These are phyloP conservation scores for Aegilops speltoides DNA, from an alignment of 176 grass and related monocot species.

Conservation along the genomic window DNA sequence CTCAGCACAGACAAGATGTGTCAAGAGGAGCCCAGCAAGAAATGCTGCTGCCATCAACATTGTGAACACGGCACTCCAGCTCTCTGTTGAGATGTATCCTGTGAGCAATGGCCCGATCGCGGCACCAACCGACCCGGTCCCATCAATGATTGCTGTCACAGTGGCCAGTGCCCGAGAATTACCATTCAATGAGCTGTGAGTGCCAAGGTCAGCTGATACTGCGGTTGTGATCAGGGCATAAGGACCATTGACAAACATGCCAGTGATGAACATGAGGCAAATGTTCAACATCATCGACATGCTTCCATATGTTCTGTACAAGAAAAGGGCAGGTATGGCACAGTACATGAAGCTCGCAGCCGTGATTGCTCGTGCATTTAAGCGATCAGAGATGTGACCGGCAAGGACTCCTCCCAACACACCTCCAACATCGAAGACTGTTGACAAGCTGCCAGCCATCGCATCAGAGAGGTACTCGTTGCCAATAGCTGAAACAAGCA, in stretches of 20 bases:
- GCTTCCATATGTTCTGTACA: conserved; percentile 73
- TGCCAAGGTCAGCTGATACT: conserved; percentile 82
- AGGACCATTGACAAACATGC: conserved; percentile 83
- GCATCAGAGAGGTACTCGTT: conserved; percentile 67
- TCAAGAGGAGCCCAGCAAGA: conserved; percentile 74
- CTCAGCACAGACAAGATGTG: conserved; percentile 57
- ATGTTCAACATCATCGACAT: conserved; percentile 63
- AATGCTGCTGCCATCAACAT: conserved; percentile 82
- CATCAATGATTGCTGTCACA: conserved; percentile 85
- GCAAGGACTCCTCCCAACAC: conserved; percentile 81
- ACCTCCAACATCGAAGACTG: conserved; percentile 82
- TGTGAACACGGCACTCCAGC: conserved; percentile 70
- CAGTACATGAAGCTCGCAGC: conserved; percentile 82
- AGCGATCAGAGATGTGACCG: conserved; percentile 66
- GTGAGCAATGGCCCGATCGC: conserved; percentile 77
- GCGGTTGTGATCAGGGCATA: conserved; percentile 88
- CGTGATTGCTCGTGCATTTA: conserved; percentile 76
- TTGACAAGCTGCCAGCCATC: conserved; percentile 72
- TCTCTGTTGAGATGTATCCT: conserved; percentile 70
- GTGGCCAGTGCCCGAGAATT: conserved; percentile 74
- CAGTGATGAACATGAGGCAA: conserved; percentile 75
- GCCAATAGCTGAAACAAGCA: conserved; percentile 63
- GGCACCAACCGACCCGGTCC: conserved; percentile 71
- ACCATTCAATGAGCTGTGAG: conserved; percentile 67
- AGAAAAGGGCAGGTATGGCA: conserved; percentile 66